These are phyloP conservation scores for Xylaria sp. DNA, from an alignment of 2,329 filamentous ascomycete species.

Conservation along the genomic window DNA sequence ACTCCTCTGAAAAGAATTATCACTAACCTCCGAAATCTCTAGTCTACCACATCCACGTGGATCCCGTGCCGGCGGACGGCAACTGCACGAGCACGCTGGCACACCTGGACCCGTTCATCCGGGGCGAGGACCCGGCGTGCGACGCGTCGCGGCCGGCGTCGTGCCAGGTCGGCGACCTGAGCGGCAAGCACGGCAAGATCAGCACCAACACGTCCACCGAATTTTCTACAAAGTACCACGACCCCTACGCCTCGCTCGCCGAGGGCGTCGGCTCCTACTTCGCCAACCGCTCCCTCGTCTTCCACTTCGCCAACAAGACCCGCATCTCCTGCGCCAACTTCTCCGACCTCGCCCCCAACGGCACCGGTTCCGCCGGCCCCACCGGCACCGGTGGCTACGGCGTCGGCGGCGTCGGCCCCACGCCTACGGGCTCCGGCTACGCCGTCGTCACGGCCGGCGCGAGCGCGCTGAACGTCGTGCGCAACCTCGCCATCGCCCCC, in stretches of 20 bases:
- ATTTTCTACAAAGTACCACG: constrained; percentile 57
- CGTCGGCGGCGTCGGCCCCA: constrained; percentile 1
- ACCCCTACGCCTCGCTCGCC: constrained; percentile 60
- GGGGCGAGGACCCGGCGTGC: constrained; percentile 65
- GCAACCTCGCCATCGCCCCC: constrained; percentile 27
- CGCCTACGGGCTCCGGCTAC: constrained; percentile 6
- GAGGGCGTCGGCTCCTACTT: constrained; percentile 59
- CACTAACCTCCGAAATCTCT: constrained; percentile 22
- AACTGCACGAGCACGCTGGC: constrained; percentile 71
- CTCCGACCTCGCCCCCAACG: constrained; percentile 32
- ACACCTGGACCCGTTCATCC: constrained; percentile 72
- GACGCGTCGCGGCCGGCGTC: constrained; percentile 57
- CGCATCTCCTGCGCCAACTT: constrained; percentile 70
- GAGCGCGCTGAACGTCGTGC: constrained; percentile 13
- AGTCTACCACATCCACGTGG: constrained; percentile 75
- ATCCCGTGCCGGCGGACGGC: constrained; percentile 64
- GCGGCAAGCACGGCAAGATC: constrained; percentile 72
- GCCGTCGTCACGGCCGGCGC: constrained; percentile 8
- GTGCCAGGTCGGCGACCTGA: constrained; percentile 77
- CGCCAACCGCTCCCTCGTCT: constrained; percentile 65
- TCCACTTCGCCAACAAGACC: constrained; percentile 67
- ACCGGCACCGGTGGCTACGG: constrained; percentile 6
- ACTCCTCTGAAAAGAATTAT: neutral
- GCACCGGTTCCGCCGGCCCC: constrained; percentile 18
- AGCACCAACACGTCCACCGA: constrained; percentile 51